Conservation (phyloP, 345 rosid species). For the Eutrema yunnanense region DNA sequence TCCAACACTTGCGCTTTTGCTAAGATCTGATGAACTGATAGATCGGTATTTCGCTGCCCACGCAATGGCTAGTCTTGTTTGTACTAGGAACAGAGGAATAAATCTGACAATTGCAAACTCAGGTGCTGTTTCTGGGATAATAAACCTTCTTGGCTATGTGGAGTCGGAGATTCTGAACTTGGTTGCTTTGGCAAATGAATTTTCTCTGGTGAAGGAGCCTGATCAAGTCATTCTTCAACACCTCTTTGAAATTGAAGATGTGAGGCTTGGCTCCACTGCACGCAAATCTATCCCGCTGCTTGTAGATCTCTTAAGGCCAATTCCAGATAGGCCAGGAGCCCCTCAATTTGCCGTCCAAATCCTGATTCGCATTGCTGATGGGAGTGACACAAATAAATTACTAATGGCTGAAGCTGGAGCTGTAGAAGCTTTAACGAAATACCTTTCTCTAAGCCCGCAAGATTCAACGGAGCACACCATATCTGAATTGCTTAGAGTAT, state of each 20-base stretch:
- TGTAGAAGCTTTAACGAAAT: slow-evolving; percentile 74
- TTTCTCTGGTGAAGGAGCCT: slow-evolving; percentile 51
- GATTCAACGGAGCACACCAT: slow-evolving; percentile 73
- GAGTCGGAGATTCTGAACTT: slow-evolving; percentile 38
- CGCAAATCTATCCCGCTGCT: slow-evolving; percentile 75
- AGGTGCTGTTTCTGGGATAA: slow-evolving; percentile 74
- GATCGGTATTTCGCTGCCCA: slow-evolving; percentile 83
- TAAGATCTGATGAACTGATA: slow-evolving; percentile 67
- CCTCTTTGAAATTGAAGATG: slow-evolving; percentile 75
- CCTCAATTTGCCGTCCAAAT: slow-evolving; percentile 71
- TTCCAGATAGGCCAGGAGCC: slow-evolving; percentile 84
- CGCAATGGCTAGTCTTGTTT: slow-evolving; percentile 78
- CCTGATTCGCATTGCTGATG: slow-evolving; percentile 59
- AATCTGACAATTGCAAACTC: slow-evolving; percentile 69
- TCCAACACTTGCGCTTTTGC: slow-evolving; percentile 66
- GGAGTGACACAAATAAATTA: slow-evolving; percentile 68
- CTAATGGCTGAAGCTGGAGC: slow-evolving; percentile 90
- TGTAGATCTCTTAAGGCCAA: slow-evolving; percentile 86
- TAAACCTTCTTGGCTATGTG: slow-evolving; percentile 58
- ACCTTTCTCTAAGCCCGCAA: slow-evolving; percentile 51
- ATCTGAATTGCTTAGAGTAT: slow-evolving; percentile 61
- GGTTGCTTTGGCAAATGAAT: slow-evolving; percentile 55
- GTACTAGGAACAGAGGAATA: slow-evolving; percentile 59
- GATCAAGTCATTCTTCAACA: slow-evolving; percentile 59
- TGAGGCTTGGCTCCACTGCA: slow-evolving; percentile 65